These are phyloP conservation scores for Linnemannia exigua DNA, from an alignment of 192 early-diverging fungal genomes.

Conservation along the genomic window DNA sequence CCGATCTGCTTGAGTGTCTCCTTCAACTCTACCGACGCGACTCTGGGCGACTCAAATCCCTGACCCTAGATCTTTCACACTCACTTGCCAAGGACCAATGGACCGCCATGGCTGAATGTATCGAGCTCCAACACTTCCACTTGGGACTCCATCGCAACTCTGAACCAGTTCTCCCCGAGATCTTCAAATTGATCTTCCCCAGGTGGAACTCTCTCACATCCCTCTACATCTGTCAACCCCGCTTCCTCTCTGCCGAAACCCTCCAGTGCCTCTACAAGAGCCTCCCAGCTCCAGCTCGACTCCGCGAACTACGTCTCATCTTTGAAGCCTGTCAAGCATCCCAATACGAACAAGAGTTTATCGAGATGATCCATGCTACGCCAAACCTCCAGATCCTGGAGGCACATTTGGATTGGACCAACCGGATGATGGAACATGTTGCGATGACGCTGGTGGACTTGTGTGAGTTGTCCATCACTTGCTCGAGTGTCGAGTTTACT, in stretches of 20 bases:
- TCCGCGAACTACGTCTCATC: conserved; percentile 42
- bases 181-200: conserved; percentile 29
- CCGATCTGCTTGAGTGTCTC: conserved; percentile 29
- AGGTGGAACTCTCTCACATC: conserved; percentile 24
- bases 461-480: conserved; percentile 38
- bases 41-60: conserved; percentile 12
- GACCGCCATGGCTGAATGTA: conserved; percentile 31
- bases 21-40: conserved; percentile 23
- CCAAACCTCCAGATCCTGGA: conserved; percentile 35
- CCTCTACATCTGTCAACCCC: conserved; percentile 52
- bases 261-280: conserved; percentile 19
- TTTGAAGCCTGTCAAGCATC: conserved; percentile 54
- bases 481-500: conserved; percentile 26
- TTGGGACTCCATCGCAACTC: conserved; percentile 39
- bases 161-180: conserved; percentile 38
- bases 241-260: conserved; percentile 26
- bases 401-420: conserved; percentile 45
- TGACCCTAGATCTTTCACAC: conserved; percentile 36
- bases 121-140: conserved; percentile 42
- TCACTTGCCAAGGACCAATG: conserved; percentile 10
- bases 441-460: conserved; percentile 27
- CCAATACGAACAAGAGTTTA: conserved; percentile 48
- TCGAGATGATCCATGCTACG: conserved; percentile 48
- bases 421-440: conserved; percentile 54
- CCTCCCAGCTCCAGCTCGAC: conserved; percentile 23